Evolutionary conservation across 2,329 filamentous ascomycete genomes (phyloP), one percentile per base, ranked within the genome.

Genomic region (Annulohypoxylon truncatum): DNA sequence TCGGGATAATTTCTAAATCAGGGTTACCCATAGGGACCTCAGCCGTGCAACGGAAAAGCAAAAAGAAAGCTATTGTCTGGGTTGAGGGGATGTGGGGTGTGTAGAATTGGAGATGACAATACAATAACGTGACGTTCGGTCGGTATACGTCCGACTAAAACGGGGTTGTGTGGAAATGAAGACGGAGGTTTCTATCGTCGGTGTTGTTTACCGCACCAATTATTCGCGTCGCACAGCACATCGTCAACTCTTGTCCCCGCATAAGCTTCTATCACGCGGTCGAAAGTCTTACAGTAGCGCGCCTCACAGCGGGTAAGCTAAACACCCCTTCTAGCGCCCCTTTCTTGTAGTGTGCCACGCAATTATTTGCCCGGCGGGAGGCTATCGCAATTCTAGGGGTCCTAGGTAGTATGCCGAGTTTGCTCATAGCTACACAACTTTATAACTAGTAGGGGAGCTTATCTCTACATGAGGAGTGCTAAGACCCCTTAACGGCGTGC

Each of bases 91-190:
- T 70, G 67, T 70, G 64, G 61, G 67, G 61, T 65, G 59, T 48
- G 42, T 12, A 55, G 38, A 42, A 10, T 66, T 62, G 64, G 64
- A 29, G 58, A 56, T 51, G 46, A 55, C 51, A 40, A 61, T 61
- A 54, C 55, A 58, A 70, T 70, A 65, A 70, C 55, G 67, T 70
- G 67, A 70, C 59, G 67, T 70, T 70, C 67, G 67, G 67, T 31
- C 40, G 38, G 58, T 65, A 66, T 70, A 63, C 59, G 47, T 68
- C 67, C 67, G 67, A 68, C 68, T 68, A 63, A 63, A 67, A 66
- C 56, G 61, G 67, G 67, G 54, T 20, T 42, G n/a, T 42, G 38
- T 42, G 38, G 64, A 60, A 20, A 51, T 59, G 55, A 53, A 38
- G 33, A 63, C 55, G 29, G 56, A 64, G 47, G 44, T 44, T n/a